Base-by-base conservation (phyloP, 2,329 filamentous ascomycete species). In the Fonsecaea nubica region DNA sequence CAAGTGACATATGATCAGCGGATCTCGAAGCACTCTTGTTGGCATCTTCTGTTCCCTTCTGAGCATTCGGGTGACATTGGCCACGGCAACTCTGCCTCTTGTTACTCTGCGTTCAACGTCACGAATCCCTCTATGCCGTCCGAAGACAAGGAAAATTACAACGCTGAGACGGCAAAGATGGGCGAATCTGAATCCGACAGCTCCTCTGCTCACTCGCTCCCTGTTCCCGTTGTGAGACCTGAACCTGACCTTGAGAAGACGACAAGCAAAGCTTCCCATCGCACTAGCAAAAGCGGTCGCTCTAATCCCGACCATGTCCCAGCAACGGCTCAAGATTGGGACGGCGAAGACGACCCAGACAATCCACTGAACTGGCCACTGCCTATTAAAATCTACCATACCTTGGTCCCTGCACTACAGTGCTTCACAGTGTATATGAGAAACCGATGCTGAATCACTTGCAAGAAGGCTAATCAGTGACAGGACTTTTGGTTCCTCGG, bases 291-390 rank as follows among this genome's bases (percentile, higher is more conserved):
- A 35, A 67, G 59, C 58, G 30, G 35, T 10, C 42, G 62, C 33
- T 60, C 67, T 2, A 50, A 32, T 32, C 30, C 30, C 30, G 30
- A 59, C 15, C 55, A 42, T 42, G 35, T 48, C 10, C 57, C 56
- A 32, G 65, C 66, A 15, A 69, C 68, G n/a, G 70, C 66, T 9
- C 66, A 70, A 38, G 83, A 82, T 64, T 90, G 87, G 85, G 85
- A 89, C 70, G 83, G 84, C 0, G 81, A 83, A 0, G 76, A 86
- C 63, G 87, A 89, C 62, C 83, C 83, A 1, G 77, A 81, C 38
- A 87, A 89, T 68, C 87, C 88, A 0, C 76, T 83, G 69, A 90
- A 90, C 73, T 90, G 87, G 87, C 71, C 80, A 1, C 69, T 72
- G 0, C 59, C 64, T 2, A 78, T 78, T 68, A 86, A 85, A 72